Conservation (phyloP, 2,329 filamentous ascomycete genomes). For the Venturia oleaginea region DNA sequence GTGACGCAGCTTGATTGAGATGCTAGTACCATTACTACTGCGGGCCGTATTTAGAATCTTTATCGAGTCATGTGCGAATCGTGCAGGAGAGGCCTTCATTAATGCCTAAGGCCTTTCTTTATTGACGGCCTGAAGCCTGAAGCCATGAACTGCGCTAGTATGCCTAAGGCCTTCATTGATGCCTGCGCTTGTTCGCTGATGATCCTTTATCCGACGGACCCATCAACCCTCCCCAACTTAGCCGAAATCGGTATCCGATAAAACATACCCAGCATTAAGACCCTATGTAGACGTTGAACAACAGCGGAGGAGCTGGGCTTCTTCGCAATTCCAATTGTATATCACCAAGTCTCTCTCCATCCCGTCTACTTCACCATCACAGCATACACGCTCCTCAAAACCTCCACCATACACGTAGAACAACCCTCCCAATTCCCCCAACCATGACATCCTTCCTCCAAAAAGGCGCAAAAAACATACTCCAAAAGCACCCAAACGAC, state of each 20-base stretch:
- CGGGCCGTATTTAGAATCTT: not conserved
- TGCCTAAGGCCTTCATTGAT: too few species aligned
- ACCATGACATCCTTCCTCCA: slow-evolving; percentile 36
- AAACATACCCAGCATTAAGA: not conserved
- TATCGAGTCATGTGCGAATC: not conserved
- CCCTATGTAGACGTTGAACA: not conserved
- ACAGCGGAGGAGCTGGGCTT: not conserved
- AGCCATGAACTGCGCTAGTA: too few species aligned
- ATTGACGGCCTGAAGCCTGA: too few species aligned
- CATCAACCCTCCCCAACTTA: not conserved
- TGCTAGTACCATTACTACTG: too few species aligned
- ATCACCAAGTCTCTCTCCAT: not conserved
- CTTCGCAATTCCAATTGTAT: not conserved
- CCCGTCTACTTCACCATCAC: not conserved
- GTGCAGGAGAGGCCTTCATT: not conserved
- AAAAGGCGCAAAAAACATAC: slow-evolving; percentile 64
- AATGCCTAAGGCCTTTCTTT: too few species aligned
- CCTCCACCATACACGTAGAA: not conserved
- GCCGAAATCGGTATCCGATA: not conserved
- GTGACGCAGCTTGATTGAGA: not conserved
- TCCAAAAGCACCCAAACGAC: slow-evolving; percentile 71
- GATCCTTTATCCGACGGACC: not conserved
- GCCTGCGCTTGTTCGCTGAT: not conserved
- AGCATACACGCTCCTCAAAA: not conserved
- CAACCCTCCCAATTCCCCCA: not conserved